These are phyloP conservation scores for Cordyceps pruinosa DNA, from an alignment of 2,329 filamentous ascomycete species.

Conservation along the genomic window DNA sequence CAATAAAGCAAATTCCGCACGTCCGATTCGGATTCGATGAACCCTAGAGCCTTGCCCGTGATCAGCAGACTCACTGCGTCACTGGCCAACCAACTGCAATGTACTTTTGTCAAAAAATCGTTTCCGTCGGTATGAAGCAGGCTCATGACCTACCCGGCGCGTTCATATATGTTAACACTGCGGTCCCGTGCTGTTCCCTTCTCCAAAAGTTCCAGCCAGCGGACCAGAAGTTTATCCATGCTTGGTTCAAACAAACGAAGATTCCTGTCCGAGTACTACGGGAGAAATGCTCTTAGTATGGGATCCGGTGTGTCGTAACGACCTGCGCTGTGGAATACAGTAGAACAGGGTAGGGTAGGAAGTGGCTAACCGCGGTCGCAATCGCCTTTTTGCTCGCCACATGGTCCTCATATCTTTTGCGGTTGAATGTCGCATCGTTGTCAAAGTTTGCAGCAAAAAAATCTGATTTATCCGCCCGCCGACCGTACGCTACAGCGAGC, in stretches of 20 bases:
- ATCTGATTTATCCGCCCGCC: background rate
- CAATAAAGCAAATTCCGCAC: background rate
- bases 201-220: background rate
- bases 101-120: background rate
- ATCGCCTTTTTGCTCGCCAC: background rate
- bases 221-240: background rate
- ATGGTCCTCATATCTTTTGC: background rate
- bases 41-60: background rate
- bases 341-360: background rate
- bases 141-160: background rate
- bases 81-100: background rate
- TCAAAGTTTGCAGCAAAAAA: background rate
- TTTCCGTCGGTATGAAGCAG: background rate
- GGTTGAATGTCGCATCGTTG: background rate
- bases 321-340: background rate
- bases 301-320: background rate
- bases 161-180: background rate
- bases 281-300: background rate
- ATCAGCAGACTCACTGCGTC: background rate
- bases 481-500: background rate
- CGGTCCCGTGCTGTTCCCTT: background rate
- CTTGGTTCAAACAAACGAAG: background rate
- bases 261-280: background rate
- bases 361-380: background rate
- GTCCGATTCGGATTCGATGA: background rate